Evolutionary conservation across 2,329 filamentous ascomycete species (phyloP).

Genomic region (Lachnellula arida): DNA sequence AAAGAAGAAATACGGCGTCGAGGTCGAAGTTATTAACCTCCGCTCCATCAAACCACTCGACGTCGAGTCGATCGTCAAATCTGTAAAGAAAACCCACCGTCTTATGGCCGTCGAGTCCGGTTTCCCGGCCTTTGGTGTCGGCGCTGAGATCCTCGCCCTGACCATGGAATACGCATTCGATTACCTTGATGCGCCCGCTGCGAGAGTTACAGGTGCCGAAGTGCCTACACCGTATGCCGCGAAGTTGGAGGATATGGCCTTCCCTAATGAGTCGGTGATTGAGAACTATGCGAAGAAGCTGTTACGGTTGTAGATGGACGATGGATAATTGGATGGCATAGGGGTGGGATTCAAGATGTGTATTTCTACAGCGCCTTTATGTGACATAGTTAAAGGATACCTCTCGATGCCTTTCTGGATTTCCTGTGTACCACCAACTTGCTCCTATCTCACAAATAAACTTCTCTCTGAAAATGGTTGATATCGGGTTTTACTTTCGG

Average conservation of each 20-base stretch:
- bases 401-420: constrained; percentile 7
- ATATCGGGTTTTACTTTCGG: no score
- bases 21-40: constrained; percentile 96
- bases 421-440: background rate
- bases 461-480: no score
- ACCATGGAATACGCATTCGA: constrained; percentile 98
- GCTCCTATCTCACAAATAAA: background rate
- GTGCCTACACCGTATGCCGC: constrained; percentile 94
- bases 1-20: constrained; percentile 94
- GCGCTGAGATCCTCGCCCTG: constrained; percentile 86
- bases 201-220: constrained; percentile 92
- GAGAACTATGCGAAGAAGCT: constrained; percentile 86
- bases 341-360: constrained; percentile 9
- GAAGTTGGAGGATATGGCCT: constrained; percentile 90
- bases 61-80: constrained; percentile 90
- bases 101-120: constrained; percentile 91
- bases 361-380: constrained; percentile 20
- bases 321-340: background rate
- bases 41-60: constrained; percentile 96
- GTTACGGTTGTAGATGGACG: constrained; percentile 60
- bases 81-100: constrained; percentile 96
- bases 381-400: constrained; percentile 19
- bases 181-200: constrained; percentile 90
- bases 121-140: constrained; percentile 92
- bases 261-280: constrained; percentile 87